Evolutionary conservation across 108 stramenopile genomes (phyloP).

Genomic region (Cyclotella distinguenda): DNA sequence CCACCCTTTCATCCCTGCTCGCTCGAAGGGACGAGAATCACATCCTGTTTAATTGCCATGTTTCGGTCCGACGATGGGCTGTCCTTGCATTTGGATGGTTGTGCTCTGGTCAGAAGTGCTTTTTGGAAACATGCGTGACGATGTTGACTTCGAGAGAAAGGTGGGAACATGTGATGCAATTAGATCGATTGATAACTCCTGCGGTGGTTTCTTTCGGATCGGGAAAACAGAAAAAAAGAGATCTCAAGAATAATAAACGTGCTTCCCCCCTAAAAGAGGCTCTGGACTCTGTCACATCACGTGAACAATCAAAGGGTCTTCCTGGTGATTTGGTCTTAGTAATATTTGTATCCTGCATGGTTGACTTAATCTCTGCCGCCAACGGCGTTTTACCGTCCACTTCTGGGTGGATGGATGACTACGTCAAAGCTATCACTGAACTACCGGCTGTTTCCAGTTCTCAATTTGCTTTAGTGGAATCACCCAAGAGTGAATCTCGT

Average conservation of each 20-base stretch:
- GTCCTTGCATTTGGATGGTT: constrained; percentile 45
- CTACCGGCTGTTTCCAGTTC: neutral
- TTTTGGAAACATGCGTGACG: constrained; percentile 28
- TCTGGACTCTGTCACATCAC: neutral
- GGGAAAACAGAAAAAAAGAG: constrained; percentile 21
- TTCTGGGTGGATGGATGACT: constrained; percentile 51
- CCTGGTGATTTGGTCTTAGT: constrained; percentile 40
- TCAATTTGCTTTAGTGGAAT: neutral
- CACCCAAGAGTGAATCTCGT: neutral
- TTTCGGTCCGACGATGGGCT: constrained; percentile 46
- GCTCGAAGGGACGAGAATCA: constrained; percentile 31
- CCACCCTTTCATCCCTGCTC: constrained; percentile 25
- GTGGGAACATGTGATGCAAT: constrained; percentile 29
- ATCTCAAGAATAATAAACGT: neutral
- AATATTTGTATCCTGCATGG: constrained; percentile 31
- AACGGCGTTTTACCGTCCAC: constrained; percentile 32
- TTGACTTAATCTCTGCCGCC: constrained; percentile 41
- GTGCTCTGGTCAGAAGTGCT: constrained; percentile 34
- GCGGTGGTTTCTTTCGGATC: neutral
- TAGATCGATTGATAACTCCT: neutral
- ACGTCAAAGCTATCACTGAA: constrained; percentile 35
- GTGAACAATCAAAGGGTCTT: constrained; percentile 5
- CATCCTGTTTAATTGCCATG: constrained; percentile 39
- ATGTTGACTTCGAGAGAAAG: constrained; percentile 22
- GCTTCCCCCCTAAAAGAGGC: neutral